Conservation (phyloP, 495 filamentous ascomycete genomes). For the Talaromyces liani region DNA sequence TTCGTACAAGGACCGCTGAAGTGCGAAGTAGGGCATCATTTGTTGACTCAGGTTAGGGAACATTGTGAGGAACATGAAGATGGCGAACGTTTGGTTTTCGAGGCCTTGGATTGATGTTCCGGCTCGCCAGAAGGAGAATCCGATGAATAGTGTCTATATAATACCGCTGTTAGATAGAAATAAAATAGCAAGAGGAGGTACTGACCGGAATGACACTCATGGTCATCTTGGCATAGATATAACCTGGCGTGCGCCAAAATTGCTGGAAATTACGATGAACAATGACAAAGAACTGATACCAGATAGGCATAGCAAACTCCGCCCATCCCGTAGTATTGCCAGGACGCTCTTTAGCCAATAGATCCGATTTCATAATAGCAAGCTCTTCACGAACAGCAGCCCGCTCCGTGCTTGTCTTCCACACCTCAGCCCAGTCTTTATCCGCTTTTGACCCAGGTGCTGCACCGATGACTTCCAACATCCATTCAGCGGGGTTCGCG, state of each 20-base stretch:
- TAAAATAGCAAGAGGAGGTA: neutral
- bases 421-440: slow-evolving; percentile 72
- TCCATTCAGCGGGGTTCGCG: slow-evolving; percentile 86
- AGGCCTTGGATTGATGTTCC: slow-evolving; percentile 70
- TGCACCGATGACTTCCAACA: slow-evolving; percentile 85
- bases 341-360: slow-evolving; percentile 32
- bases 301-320: slow-evolving; percentile 50
- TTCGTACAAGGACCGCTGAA: slow-evolving; percentile 61
- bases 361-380: slow-evolving; percentile 54
- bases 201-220: slow-evolving; percentile 38
- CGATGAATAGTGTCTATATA: slow-evolving; percentile 66
- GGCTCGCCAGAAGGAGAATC: slow-evolving; percentile 83
- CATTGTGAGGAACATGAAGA: slow-evolving; percentile 82
- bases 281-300: slow-evolving; percentile 44
- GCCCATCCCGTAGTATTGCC: slow-evolving; percentile 26
- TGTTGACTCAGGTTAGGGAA: slow-evolving; percentile 77
- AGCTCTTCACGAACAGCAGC: slow-evolving; percentile 60
- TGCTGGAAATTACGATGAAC: slow-evolving; percentile 46
- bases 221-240: slow-evolving; percentile 51
- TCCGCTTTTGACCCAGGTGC: slow-evolving; percentile 68
- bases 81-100: slow-evolving; percentile 84
- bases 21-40: slow-evolving; percentile 65
- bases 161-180: neutral
- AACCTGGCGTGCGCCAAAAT: slow-evolving; percentile 54
- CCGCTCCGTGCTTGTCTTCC: slow-evolving; percentile 69